Conservation (phyloP, 441 rosid genomes). For the Populus hybrid region DNA sequence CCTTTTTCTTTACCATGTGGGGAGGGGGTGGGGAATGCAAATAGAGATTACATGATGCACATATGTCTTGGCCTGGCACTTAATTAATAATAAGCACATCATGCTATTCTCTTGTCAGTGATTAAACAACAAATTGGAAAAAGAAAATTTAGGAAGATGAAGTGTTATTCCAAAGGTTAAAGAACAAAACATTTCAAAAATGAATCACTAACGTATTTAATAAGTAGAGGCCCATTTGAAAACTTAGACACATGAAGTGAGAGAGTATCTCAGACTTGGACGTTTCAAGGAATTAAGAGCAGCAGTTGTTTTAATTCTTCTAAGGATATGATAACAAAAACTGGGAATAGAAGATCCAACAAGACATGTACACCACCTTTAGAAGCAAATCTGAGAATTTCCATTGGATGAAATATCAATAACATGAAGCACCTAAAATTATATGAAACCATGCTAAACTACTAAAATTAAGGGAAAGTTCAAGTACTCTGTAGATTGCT, state of each 20-base stretch:
- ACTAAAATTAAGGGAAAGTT: constrained; percentile 9
- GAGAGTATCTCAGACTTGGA: not conserved
- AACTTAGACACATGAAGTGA: not conserved
- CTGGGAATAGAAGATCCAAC: not conserved
- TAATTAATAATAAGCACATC: not conserved
- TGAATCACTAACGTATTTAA: not conserved
- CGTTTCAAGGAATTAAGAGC: not conserved
- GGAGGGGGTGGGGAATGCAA: not conserved
- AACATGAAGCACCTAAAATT: not conserved
- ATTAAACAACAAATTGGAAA: not conserved
- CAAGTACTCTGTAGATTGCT: constrained; percentile 59
- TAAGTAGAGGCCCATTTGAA: not conserved
- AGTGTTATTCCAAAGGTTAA: not conserved
- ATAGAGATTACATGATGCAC: not conserved
- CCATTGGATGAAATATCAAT: not conserved
- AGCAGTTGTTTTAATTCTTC: not conserved
- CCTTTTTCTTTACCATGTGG: not conserved
- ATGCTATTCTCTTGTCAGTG: not conserved
- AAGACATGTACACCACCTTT: not conserved
- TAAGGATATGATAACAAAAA: not conserved
- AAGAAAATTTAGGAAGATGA: not conserved
- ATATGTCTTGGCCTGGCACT: not conserved
- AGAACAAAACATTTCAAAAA: not conserved
- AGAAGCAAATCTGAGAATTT: not conserved
- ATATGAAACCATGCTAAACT: not conserved